phyloP scores from a whole-genome alignment of 2,329 filamentous ascomycete genomes.

The Fusarium sp. region DNA sequence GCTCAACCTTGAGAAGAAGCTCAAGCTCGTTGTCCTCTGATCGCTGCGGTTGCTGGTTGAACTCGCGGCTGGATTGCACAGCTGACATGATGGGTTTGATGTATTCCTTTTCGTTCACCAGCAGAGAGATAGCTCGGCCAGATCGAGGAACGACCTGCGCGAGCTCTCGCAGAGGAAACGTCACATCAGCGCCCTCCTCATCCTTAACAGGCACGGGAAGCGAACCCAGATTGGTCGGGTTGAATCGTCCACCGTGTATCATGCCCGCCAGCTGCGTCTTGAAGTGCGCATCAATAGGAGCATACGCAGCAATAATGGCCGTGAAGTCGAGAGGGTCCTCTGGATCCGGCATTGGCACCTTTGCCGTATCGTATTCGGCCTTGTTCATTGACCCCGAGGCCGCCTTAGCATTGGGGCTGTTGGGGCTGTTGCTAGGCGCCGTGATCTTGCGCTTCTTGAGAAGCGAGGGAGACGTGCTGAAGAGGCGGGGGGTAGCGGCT shows the following conservation, averaged over 20 bases:
- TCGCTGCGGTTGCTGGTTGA: constrained; percentile 72
- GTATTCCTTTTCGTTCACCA: constrained; percentile 59
- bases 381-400: constrained; percentile 36
- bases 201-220: constrained; percentile 58
- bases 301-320: constrained; percentile 61
- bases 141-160: constrained; percentile 66
- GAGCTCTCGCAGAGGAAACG: constrained; percentile 67
- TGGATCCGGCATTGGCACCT: constrained; percentile 51
- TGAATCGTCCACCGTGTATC: constrained; percentile 64
- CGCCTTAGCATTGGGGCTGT: constrained; percentile 31
- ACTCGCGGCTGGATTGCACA: constrained; percentile 64
- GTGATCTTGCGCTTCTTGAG: constrained; percentile 58
- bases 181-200: constrained; percentile 43
- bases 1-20: constrained; percentile 67
- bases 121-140: constrained; percentile 57
- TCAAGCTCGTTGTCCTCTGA: constrained; percentile 71
- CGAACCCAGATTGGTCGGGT: constrained; percentile 62
- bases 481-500: constrained; percentile 42
- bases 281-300: constrained; percentile 59
- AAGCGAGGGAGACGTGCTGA: constrained; percentile 49
- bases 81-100: constrained; percentile 69
- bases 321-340: constrained; percentile 64
- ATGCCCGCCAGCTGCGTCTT: constrained; percentile 58
- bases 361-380: constrained; percentile 40
- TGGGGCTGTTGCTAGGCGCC: constrained; percentile 50